Conservation (phyloP, 345 rosid species). For the Moringa oleifera region DNA sequence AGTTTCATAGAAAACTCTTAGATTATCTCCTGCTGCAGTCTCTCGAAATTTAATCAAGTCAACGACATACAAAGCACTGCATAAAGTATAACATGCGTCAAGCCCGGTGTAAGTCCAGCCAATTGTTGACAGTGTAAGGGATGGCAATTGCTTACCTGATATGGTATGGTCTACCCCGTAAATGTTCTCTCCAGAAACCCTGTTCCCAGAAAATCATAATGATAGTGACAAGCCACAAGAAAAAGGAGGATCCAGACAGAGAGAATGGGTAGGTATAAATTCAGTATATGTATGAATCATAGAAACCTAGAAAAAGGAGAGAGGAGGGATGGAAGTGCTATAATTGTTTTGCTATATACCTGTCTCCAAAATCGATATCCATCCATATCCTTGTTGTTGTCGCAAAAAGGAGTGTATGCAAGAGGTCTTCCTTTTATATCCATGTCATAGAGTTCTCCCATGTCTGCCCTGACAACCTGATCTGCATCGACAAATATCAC, state of each 20-base stretch:
- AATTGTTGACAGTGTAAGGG: constrained; percentile 6
- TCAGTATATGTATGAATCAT: neutral
- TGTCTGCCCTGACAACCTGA: constrained; percentile 90
- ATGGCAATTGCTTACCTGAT: constrained; percentile 58
- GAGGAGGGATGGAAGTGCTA: neutral
- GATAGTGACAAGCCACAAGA: constrained; percentile 11
- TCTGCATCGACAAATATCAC: constrained; percentile 99
- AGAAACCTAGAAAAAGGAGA: neutral
- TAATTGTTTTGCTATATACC: constrained; percentile 26
- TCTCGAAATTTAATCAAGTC: constrained; percentile 91
- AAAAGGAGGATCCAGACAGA: constrained; percentile 16
- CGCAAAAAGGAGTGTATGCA: constrained; percentile 97
- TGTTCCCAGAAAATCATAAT: constrained; percentile 22
- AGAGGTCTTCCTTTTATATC: constrained; percentile 96
- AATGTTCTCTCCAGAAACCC: constrained; percentile 99
- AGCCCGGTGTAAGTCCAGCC: constrained; percentile 10
- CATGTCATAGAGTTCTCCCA: constrained; percentile 99
- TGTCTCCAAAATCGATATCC: constrained; percentile 99
- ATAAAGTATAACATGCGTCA: constrained; percentile 22
- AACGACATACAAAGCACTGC: constrained; percentile 93
- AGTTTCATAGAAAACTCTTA: constrained; percentile 92
- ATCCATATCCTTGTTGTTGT: constrained; percentile 97
- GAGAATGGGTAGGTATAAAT: neutral
- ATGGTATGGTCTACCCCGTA: constrained; percentile 87
- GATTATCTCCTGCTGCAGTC: constrained; percentile 97